phyloP scores from a whole-genome alignment of 176 grass and related monocot genomes.

The Cocos nucifera region DNA sequence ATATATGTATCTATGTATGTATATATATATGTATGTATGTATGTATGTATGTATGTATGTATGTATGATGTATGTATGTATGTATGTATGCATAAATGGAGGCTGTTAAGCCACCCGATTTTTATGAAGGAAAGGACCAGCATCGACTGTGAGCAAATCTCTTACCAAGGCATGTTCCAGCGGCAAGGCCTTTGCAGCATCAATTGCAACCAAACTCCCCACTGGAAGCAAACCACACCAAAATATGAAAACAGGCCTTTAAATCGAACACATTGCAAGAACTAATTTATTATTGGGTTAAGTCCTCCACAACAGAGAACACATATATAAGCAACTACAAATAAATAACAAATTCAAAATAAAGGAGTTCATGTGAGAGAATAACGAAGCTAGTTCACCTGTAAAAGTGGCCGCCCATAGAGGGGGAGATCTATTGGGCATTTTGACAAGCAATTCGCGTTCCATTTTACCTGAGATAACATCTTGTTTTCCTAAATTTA shows the following conservation, averaged over 20 bases:
- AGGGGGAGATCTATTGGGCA: conserved; percentile 16
- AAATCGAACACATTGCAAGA: conserved; percentile 20
- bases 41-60: too few species aligned
- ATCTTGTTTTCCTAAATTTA: too few species aligned
- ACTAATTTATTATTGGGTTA: not conserved
- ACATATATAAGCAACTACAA: not conserved
- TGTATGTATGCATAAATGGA: too few species aligned
- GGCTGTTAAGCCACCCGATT: not conserved
- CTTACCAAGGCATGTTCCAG: conserved; percentile 57
- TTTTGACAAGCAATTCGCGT: conserved; percentile 11
- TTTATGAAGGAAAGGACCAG: not conserved
- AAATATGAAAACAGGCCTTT: conserved; percentile 11
- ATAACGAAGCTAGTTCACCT: conserved; percentile 7
- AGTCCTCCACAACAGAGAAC: not conserved
- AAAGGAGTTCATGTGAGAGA: not conserved
- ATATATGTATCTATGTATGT: too few species aligned
- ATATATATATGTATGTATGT: too few species aligned
- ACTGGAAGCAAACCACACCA: conserved; percentile 35
- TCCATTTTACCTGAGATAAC: not conserved
- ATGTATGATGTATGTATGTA: too few species aligned
- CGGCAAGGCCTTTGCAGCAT: conserved; percentile 40
- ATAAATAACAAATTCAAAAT: not conserved
- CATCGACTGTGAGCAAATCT: not conserved
- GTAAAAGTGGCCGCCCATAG: conserved; percentile 20
- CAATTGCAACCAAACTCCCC: conserved; percentile 44